phyloP scores from a whole-genome alignment of 768 basidiomycete species.

The Macrolepiota fuliginosa region DNA sequence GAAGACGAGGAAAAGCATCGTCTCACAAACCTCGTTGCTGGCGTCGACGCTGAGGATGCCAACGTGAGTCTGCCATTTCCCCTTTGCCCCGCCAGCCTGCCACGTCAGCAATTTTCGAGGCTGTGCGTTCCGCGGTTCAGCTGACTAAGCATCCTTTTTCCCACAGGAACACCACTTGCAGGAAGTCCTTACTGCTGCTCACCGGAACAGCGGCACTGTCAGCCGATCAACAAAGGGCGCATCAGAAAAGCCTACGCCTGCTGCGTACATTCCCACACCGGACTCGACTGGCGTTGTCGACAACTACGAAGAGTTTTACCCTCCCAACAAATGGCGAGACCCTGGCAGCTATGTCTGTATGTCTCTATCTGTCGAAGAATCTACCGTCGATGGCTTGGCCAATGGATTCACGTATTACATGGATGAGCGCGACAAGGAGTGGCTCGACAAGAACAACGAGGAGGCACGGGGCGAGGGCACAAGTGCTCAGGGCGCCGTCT shows the following conservation, averaged over 20 bases:
- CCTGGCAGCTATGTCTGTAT: slow-evolving; percentile 76
- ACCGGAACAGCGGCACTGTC: slow-evolving; percentile 22
- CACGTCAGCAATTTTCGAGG: slow-evolving; percentile 43
- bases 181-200: slow-evolving; percentile 45
- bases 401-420: slow-evolving; percentile 87
- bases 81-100: slow-evolving; percentile 28
- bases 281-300: slow-evolving; percentile 80
- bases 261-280: slow-evolving; percentile 89
- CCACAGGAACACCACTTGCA: slow-evolving; percentile 54
- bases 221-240: slow-evolving; percentile 23
- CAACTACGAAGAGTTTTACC: slow-evolving; percentile 79
- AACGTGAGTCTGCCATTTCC: slow-evolving; percentile 61
- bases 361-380: slow-evolving; percentile 85
- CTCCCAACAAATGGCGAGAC: slow-evolving; percentile 67
- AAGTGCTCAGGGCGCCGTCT: slow-evolving; percentile 69
- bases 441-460: slow-evolving; percentile 91
- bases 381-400: slow-evolving; percentile 53
- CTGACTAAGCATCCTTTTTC: slow-evolving; percentile 36
- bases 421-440: slow-evolving; percentile 95
- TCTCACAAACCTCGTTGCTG: slow-evolving; percentile 72
- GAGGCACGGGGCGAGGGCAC: slow-evolving; percentile 84
- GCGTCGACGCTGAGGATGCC: slow-evolving; percentile 91
- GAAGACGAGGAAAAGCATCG: slow-evolving; percentile 84
- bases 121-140: slow-evolving; percentile 49
- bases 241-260: slow-evolving; percentile 37